These are phyloP conservation scores for Metschnikowia reukaufii DNA, from an alignment of 805 yeast genomes.

Conservation along the genomic window DNA sequence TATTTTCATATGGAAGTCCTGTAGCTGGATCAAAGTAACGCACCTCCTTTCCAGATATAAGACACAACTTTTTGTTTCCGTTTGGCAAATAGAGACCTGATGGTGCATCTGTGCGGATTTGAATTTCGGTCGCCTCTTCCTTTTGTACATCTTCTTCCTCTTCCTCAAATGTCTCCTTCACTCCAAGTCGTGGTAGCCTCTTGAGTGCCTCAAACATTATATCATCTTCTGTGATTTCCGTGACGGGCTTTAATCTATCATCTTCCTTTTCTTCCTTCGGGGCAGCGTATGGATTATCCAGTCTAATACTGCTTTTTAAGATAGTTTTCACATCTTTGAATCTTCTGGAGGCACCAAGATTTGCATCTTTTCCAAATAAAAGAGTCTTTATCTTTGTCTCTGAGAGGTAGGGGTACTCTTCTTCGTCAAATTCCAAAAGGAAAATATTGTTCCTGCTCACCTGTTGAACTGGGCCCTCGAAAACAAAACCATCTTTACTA, in stretches of 20 bases:
- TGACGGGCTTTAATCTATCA: constrained; percentile 33
- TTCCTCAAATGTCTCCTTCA: constrained; percentile 45
- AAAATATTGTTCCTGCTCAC: constrained; percentile 56
- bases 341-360: constrained; percentile 51
- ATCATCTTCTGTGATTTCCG: constrained; percentile 36
- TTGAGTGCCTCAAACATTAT: constrained; percentile 43
- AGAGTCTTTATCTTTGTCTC: constrained; percentile 28
- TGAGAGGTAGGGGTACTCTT: constrained; percentile 25
- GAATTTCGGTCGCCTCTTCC: constrained; percentile 43
- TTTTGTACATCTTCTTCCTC: constrained; percentile 37
- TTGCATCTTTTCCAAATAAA: constrained; percentile 65
- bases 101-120: constrained; percentile 67
- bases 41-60: constrained; percentile 76
- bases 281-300: constrained; percentile 40
- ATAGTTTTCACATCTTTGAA: constrained; percentile 56
- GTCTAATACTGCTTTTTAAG: constrained; percentile 28
- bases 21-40: constrained; percentile 84
- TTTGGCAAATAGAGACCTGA: constrained; percentile 70
- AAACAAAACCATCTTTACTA: constrained; percentile 26
- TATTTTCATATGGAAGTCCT: constrained; percentile 83
- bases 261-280: constrained; percentile 33
- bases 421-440: constrained; percentile 49
- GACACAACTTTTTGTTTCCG: constrained; percentile 65
- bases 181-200: constrained; percentile 64
- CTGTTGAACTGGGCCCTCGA: constrained; percentile 69